These are phyloP conservation scores for Articulospora tetracladia DNA, from an alignment of 495 filamentous ascomycete species.

Conservation along the genomic window DNA sequence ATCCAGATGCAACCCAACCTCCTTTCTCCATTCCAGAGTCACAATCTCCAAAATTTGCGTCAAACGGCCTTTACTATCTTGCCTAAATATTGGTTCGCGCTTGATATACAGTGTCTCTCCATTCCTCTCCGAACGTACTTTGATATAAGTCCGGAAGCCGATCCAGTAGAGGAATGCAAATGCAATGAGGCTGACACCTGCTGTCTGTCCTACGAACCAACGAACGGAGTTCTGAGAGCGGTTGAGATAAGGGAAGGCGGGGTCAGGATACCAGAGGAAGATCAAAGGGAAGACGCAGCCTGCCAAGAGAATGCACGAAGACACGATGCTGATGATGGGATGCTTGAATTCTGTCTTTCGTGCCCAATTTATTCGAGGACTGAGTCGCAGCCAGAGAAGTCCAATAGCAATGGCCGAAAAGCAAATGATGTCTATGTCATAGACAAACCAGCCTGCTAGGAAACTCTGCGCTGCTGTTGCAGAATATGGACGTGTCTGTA, in stretches of 20 bases:
- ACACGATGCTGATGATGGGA: conserved; percentile 1
- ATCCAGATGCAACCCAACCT: conserved; percentile 5
- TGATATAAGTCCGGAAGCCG: background rate
- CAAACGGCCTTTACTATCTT: background rate
- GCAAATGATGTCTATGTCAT: conserved; percentile 17
- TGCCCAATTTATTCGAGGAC: conserved; percentile 4
- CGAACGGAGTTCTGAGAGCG: background rate
- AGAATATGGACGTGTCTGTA: conserved; percentile 8
- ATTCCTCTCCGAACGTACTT: background rate
- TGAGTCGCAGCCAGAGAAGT: conserved; percentile 11
- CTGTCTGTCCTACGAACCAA: background rate
- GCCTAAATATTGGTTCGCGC: conserved; percentile 11
- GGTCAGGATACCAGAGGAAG: conserved; percentile 11
- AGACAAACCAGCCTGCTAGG: conserved; percentile 27
- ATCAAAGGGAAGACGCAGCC: conserved; percentile 8
- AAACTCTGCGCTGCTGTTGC: conserved; percentile 22
- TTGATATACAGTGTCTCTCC: conserved; percentile 4
- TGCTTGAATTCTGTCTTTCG: conserved; percentile 6
- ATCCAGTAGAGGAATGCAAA: conserved; percentile 12
- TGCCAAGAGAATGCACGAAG: conserved; percentile 1
- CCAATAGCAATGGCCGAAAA: conserved; percentile 7
- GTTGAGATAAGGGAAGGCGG: background rate
- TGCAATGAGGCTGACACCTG: background rate
- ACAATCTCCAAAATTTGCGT: conserved; percentile 14
- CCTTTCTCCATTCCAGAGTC: conserved; percentile 8